Evolutionary conservation across 495 filamentous ascomycete genomes (phyloP), one percentile per base, ranked within the genome.

Genomic region (Podospora bellae-mahoneyi): DNA sequence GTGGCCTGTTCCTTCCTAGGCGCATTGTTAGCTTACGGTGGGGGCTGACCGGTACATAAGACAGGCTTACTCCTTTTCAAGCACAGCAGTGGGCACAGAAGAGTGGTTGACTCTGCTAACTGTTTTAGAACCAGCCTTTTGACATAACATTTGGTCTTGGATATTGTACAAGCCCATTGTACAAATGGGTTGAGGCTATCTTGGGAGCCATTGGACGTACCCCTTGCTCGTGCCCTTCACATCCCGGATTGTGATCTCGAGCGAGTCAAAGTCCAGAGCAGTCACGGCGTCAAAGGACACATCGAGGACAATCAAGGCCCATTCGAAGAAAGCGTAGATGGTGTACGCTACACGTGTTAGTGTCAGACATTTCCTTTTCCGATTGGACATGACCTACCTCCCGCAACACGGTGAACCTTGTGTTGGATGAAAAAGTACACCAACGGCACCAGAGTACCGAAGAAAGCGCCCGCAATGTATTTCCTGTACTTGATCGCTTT

Each of bases 341-440:
- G 95, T 98, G 77, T 99, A 99, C 26, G 95, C 95, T 97, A 73
- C 32, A 60, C 76, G 62, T 20, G 63, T 75, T 53, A 74, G 67
- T 59, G 26, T 0, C 18, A 32, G 32, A 28, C 44, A 65, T 54
- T 48, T 62, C 7, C 23, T 1, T 1, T 32, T 34, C 16, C 5
- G 26, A 32, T 18, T 27, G 27, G 16, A 62, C 20, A 62, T 19
- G 27, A 78, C 88, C 81, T 83, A 98, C 95, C 95, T 88, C 95
- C 95, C 56, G 96, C 80, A 68, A 98, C 88, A 69, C 90, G 92
- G 77, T 98, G 93, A 59, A 99, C 90, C 79, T 99, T 99, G 82
- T 99, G 95, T 75, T 99, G 96, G 72, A 99, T 96, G 76, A 97
- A 99, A 74, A 90, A 99, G 80, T 98, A 98, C 44, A 97, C 85